These are phyloP conservation scores for Metarhizium rileyi DNA, from an alignment of 2,329 filamentous ascomycete species.

Conservation along the genomic window DNA sequence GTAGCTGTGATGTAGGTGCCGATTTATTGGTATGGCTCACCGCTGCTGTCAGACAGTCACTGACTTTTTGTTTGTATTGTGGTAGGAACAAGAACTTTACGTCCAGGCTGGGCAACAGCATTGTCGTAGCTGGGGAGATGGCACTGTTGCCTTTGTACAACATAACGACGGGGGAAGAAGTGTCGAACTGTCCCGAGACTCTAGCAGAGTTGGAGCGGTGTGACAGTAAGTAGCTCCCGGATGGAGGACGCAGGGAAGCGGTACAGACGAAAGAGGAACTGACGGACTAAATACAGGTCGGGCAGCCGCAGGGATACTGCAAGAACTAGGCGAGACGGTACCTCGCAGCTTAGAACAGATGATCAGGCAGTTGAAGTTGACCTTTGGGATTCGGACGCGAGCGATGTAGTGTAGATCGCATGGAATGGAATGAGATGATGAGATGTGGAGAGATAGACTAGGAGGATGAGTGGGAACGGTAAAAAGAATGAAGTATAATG, in stretches of 20 bases:
- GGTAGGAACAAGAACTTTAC: neutral
- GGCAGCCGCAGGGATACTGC: neutral
- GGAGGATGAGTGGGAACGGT: no score
- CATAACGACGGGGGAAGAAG: neutral
- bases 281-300: neutral
- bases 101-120: neutral
- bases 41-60: no score
- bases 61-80: no score
- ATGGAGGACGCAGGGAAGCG: neutral
- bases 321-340: neutral
- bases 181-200: neutral
- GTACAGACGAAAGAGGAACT: no score
- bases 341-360: neutral
- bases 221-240: neutral
- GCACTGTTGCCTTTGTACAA: neutral
- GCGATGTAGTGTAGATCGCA: neutral
- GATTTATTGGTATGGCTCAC: no score
- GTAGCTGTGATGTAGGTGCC: no score
- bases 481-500: no score
- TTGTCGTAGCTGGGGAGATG: neutral
- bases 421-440: no score
- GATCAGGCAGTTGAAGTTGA: neutral
- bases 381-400: neutral
- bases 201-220: neutral
- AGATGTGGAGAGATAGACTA: no score